phyloP scores from a whole-genome alignment of 179 eudicot species.

The Heliamphora ciliata region DNA sequence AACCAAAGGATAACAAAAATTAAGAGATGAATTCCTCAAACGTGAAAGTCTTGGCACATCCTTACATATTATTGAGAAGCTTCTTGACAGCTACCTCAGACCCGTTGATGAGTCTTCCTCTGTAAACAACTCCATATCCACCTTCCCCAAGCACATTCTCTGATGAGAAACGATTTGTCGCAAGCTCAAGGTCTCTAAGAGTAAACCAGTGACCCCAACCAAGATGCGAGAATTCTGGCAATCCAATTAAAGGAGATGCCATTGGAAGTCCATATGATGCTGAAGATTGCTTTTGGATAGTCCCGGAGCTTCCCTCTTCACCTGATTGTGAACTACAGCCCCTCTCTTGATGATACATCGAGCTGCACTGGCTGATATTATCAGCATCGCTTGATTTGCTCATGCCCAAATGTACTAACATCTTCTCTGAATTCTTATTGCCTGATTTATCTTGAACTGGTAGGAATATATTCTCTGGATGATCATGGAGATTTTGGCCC shows the following conservation, averaged over 20 bases:
- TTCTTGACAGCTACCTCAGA: slow-evolving; percentile 89
- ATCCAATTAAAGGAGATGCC: slow-evolving; percentile 79
- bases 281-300: slow-evolving; percentile 53
- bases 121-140: slow-evolving; percentile 90
- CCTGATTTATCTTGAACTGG: slow-evolving; percentile 45
- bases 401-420: slow-evolving; percentile 59
- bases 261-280: slow-evolving; percentile 46
- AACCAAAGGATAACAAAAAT: background rate
- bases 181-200: slow-evolving; percentile 76
- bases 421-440: slow-evolving; percentile 60
- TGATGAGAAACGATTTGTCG: slow-evolving; percentile 60
- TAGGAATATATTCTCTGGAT: slow-evolving; percentile 35
- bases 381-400: slow-evolving; percentile 75
- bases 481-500: slow-evolving; percentile 34
- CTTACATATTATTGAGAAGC: slow-evolving; percentile 89
- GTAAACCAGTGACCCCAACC: slow-evolving; percentile 99
- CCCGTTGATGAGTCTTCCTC: slow-evolving; percentile 70
- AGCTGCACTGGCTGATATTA: slow-evolving; percentile 73
- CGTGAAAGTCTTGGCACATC: slow-evolving; percentile 2
- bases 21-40: background rate
- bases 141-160: slow-evolving; percentile 78
- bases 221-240: slow-evolving; percentile 87
- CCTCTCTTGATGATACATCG: slow-evolving; percentile 61
- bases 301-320: slow-evolving; percentile 77
- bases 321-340: slow-evolving; percentile 69